A percentile compares a stretch with the other conserved stretches of the same genome.
Conservation (phyloP, 257 asterid genomes). For the Lavandula angustifolia region DNA sequence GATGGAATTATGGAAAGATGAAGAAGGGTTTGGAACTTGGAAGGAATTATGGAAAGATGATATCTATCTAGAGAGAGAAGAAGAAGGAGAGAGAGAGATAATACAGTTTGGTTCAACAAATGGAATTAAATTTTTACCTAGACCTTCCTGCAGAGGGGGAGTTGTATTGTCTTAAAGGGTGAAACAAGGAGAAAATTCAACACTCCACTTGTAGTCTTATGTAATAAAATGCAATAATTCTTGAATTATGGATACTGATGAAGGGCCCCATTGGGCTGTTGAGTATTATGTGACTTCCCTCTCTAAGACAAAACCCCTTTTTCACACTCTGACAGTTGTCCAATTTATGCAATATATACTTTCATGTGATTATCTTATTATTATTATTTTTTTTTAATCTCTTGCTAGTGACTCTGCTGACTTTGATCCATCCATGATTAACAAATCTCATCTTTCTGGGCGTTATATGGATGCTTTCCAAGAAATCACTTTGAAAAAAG, state of each 20-base stretch:
- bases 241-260: slow-evolving; percentile 55
- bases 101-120: slow-evolving; percentile 27
- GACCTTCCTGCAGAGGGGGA: slow-evolving; percentile 49
- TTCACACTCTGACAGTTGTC: slow-evolving; percentile 54
- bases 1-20: slow-evolving; percentile 1
- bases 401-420: slow-evolving; percentile 39
- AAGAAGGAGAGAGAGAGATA: slow-evolving; percentile 30
- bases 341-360: slow-evolving; percentile 1
- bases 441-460: slow-evolving; percentile 34
- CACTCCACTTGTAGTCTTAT: slow-evolving; percentile 47
- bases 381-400: slow-evolving; percentile 40
- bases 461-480: slow-evolving; percentile 40
- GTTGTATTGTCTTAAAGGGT: too few relatives aligned
- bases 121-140: slow-evolving; percentile 14
- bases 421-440: neutral
- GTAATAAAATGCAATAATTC: slow-evolving; percentile 65
- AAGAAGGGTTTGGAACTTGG: neutral
- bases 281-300: slow-evolving; percentile 65
- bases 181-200: slow-evolving; percentile 34
- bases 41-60: too few relatives aligned
- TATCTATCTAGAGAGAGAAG: slow-evolving; percentile 5
- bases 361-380: slow-evolving; percentile 51
- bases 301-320: slow-evolving; percentile 23
- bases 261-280: slow-evolving; percentile 66
- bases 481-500: slow-evolving; percentile 42